Evolutionary conservation across 257 asterid species (phyloP).

Genomic region (Petunia secreta): DNA sequence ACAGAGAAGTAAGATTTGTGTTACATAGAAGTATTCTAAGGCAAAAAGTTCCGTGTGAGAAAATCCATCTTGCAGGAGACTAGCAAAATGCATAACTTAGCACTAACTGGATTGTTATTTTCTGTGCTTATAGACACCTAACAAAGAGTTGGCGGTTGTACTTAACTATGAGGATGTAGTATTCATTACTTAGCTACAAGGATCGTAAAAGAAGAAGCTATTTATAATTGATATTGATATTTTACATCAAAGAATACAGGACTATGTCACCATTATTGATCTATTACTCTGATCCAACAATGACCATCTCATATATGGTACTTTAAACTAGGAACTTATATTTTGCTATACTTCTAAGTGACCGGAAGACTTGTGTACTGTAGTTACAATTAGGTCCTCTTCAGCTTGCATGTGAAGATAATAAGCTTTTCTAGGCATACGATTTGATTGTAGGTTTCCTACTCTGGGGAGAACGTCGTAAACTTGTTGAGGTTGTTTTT

Average conservation of each 20-base stretch:
- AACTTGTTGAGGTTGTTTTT: too few relatives aligned
- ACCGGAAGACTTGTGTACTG: background rate
- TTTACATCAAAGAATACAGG: background rate
- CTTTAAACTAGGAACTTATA: background rate
- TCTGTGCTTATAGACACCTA: background rate
- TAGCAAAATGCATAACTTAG: background rate
- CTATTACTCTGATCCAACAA: conserved; percentile 17
- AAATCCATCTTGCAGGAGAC: background rate
- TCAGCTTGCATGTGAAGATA: too few relatives aligned
- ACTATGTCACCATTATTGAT: background rate
- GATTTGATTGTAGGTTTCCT: too few relatives aligned
- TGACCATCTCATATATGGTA: background rate
- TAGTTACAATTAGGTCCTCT: background rate
- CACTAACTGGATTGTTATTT: background rate
- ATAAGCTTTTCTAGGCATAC: too few relatives aligned
- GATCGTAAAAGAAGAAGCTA: conserved; percentile 8
- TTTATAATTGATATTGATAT: background rate
- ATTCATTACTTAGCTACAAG: conserved; percentile 3
- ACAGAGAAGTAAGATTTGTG: background rate
- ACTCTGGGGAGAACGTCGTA: too few relatives aligned
- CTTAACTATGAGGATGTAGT: background rate
- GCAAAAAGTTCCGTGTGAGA: background rate
- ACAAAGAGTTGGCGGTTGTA: background rate
- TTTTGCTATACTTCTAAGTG: background rate
- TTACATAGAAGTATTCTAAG: background rate